phyloP scores from a whole-genome alignment of 768 basidiomycete genomes.

The Scleroderma citrinum region DNA sequence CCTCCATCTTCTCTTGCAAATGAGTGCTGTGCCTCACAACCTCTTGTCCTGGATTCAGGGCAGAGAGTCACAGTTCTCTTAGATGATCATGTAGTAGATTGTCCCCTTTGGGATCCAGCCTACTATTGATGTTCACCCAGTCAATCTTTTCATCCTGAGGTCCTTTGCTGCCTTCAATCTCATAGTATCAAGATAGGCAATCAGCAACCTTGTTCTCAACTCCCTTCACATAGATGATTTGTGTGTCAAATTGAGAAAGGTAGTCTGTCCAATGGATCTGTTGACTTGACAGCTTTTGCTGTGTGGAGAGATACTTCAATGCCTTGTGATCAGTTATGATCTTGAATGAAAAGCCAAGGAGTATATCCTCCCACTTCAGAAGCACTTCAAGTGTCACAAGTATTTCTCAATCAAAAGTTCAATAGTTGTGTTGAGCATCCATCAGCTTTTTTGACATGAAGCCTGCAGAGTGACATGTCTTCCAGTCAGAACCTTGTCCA shows the following conservation, averaged over 20 bases:
- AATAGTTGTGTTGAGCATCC: slow-evolving; percentile 23
- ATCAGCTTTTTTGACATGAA: slow-evolving; percentile 28
- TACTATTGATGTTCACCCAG: not conserved
- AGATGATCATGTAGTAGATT: not conserved
- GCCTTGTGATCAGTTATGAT: slow-evolving; percentile 26
- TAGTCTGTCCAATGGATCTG: not conserved
- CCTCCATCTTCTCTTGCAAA: too few species aligned
- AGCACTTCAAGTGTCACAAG: slow-evolving; percentile 19
- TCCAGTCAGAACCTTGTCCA: slow-evolving; percentile 24
- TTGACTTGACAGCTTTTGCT: slow-evolving; percentile 3
- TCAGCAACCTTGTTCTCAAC: not conserved
- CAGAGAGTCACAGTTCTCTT: not conserved
- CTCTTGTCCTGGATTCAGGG: too few species aligned
- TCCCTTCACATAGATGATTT: not conserved
- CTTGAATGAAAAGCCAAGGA: slow-evolving; percentile 15
- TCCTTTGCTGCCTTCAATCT: not conserved
- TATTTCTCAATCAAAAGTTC: slow-evolving; percentile 15
- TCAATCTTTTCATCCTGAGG: not conserved
- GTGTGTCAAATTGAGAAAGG: not conserved
- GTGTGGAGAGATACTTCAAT: slow-evolving; percentile 22
- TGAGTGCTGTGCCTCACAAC: too few species aligned
- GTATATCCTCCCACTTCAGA: slow-evolving; percentile 12
- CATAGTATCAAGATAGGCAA: slow-evolving; percentile 1
- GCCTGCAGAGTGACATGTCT: slow-evolving; percentile 18
- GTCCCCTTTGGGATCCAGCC: not conserved